Conservation (phyloP, 352 stramenopile species). For the Phytopythium aichiense region DNA sequence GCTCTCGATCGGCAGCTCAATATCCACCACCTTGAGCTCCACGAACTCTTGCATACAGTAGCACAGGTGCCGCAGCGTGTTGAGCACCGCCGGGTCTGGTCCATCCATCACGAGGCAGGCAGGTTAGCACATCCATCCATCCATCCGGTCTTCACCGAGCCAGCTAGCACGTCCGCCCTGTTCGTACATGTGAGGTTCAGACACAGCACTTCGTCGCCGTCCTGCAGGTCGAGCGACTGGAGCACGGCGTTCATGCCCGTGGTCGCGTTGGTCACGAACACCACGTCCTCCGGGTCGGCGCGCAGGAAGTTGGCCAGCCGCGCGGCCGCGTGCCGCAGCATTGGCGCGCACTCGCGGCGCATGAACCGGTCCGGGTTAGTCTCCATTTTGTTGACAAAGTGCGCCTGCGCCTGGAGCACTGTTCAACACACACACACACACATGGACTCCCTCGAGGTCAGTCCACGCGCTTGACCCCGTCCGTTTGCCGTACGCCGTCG, state of each 20-base stretch:
- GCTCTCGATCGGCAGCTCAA: slow-evolving; percentile 62
- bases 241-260: slow-evolving; percentile 84
- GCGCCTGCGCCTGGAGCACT: slow-evolving; percentile 77
- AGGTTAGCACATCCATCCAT: not conserved
- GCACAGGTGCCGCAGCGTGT: slow-evolving; percentile 80
- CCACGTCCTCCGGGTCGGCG: slow-evolving; percentile 70
- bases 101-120: slow-evolving; percentile 4
- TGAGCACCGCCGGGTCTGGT: slow-evolving; percentile 76
- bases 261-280: slow-evolving; percentile 85
- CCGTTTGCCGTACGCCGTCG: not conserved
- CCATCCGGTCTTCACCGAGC: no score
- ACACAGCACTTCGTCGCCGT: slow-evolving; percentile 85
- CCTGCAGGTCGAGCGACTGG: slow-evolving; percentile 80
- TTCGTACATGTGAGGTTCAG: slow-evolving; percentile 82
- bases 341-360: slow-evolving; percentile 48
- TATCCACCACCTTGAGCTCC: slow-evolving; percentile 84
- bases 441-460: not conserved
- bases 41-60: slow-evolving; percentile 87
- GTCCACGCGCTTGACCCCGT: not conserved
- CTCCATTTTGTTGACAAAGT: slow-evolving; percentile 88
- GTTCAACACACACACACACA: not conserved
- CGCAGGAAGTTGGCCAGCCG: slow-evolving; percentile 68
- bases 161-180: no score
- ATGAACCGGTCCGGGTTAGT: slow-evolving; percentile 85
- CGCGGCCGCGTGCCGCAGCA: slow-evolving; percentile 59